Percentiles rank a stretch among this genome's conserved stretches.
phyloP scores from a whole-genome alignment of 2,329 filamentous ascomycete species.

The Coniella vitis region DNA sequence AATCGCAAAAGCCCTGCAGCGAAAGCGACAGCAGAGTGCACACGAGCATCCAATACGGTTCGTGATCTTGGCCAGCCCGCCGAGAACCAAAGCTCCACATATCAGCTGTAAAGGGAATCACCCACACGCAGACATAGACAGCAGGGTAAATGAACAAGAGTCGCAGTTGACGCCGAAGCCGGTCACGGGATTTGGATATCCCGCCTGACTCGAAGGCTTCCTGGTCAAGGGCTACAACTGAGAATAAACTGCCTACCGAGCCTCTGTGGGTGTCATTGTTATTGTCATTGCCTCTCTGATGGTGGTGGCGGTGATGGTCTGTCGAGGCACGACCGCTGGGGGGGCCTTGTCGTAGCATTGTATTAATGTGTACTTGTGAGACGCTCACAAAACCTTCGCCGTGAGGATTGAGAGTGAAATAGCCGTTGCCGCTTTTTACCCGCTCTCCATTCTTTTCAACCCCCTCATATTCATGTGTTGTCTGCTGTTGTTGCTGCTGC shows the following conservation, averaged over 20 bases:
- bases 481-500: too few relatives aligned
- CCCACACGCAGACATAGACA: constrained; percentile 66
- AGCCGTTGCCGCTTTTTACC: too few relatives aligned
- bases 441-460: too few relatives aligned
- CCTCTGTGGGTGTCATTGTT: neutral
- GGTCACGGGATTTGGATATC: constrained; percentile 38
- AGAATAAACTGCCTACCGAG: too few relatives aligned
- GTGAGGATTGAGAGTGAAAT: too few relatives aligned
- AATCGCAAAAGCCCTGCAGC: constrained; percentile 62
- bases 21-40: constrained; percentile 52
- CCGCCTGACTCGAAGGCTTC: constrained; percentile 12
- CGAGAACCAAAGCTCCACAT: constrained; percentile 23
- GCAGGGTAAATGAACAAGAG: constrained; percentile 71
- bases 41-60: constrained; percentile 48
- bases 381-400: neutral
- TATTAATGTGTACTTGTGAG: constrained; percentile 17
- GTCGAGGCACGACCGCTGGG: neutral
- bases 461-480: too few relatives aligned
- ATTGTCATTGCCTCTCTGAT: neutral
- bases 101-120: constrained; percentile 62
- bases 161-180: constrained; percentile 61
- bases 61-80: constrained; percentile 13
- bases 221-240: constrained; percentile 1
- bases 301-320: too few relatives aligned
- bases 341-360: constrained; percentile 18